A percentile compares a stretch with the other conserved stretches of the same genome.
These are phyloP conservation scores for Cardamine occulta DNA, from an alignment of 345 rosid species.

Conservation along the genomic window DNA sequence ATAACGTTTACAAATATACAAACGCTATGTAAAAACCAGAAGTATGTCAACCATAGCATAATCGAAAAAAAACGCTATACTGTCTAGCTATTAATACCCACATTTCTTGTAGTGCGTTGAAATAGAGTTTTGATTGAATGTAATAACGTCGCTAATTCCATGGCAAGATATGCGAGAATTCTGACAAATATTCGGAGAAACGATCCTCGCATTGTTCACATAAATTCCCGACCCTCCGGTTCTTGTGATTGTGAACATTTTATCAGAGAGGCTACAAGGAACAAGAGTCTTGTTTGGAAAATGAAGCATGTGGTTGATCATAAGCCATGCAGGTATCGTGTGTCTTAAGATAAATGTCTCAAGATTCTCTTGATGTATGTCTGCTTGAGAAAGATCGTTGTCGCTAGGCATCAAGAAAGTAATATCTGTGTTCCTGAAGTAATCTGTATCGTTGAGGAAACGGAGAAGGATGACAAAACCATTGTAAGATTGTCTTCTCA, in stretches of 20 bases:
- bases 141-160: slow-evolving; percentile 39
- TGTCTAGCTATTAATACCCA: no score
- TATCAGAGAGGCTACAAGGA: slow-evolving; percentile 41
- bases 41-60: no score
- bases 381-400: slow-evolving; percentile 36
- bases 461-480: slow-evolving; percentile 46
- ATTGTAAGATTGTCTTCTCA: slow-evolving; percentile 44
- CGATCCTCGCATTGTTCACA: slow-evolving; percentile 45
- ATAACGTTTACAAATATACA: no score
- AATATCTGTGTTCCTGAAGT: slow-evolving; percentile 36
- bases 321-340: slow-evolving; percentile 45
- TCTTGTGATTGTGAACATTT: slow-evolving; percentile 43
- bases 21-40: no score
- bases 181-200: slow-evolving; percentile 43
- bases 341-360: slow-evolving; percentile 39
- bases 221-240: slow-evolving; percentile 40
- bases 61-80: no score
- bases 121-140: neutral
- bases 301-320: slow-evolving; percentile 48
- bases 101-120: no score
- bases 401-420: slow-evolving; percentile 49
- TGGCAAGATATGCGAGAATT: slow-evolving; percentile 46
- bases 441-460: slow-evolving; percentile 38
- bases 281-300: slow-evolving; percentile 43
- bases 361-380: slow-evolving; percentile 30